A percentile compares a stretch with the other conserved stretches of the same genome.
These are phyloP conservation scores for Ploettnerulaceae sp. DNA, from an alignment of 2,329 filamentous ascomycete species.

Conservation along the genomic window DNA sequence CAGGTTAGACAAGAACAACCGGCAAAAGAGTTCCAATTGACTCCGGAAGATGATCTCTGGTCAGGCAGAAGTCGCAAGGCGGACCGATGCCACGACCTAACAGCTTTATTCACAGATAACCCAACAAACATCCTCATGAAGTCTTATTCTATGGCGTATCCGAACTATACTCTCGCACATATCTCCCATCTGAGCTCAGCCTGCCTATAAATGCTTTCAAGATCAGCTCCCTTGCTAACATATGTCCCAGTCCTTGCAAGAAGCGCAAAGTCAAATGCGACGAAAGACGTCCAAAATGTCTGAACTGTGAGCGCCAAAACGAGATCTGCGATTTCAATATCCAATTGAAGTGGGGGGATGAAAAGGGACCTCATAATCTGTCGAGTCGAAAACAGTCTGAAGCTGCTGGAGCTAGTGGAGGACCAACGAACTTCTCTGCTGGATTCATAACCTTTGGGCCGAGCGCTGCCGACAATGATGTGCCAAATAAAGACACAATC, in stretches of 20 bases:
- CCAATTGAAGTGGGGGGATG: slow-evolving; percentile 68
- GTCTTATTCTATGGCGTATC: too few relatives aligned
- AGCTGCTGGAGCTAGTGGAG: neutral
- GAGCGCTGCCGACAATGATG: neutral
- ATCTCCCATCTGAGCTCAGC: too few relatives aligned
- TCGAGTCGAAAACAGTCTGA: slow-evolving; percentile 10
- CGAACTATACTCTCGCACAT: too few relatives aligned
- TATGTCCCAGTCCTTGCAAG: slow-evolving; percentile 64
- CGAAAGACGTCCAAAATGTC: slow-evolving; percentile 68
- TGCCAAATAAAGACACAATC: neutral
- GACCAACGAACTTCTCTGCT: neutral
- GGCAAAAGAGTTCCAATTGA: too few relatives aligned
- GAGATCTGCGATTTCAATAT: slow-evolving; percentile 78
- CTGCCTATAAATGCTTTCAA: too few relatives aligned
- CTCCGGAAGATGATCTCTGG: neutral
- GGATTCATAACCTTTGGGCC: neutral
- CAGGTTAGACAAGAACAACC: too few relatives aligned
- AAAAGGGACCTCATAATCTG: slow-evolving; percentile 35
- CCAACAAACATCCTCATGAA: too few relatives aligned
- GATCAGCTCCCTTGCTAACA: slow-evolving; percentile 10
- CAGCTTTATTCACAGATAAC: too few relatives aligned
- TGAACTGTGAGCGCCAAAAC: slow-evolving; percentile 67
- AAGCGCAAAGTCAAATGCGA: slow-evolving; percentile 76
- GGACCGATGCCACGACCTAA: too few relatives aligned
- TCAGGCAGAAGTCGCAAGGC: too few relatives aligned